A percentile compares a stretch with the other conserved stretches of the same genome.
Conservation (phyloP, 1,284 basidiomycete genomes). For the Cerioporus squamosus region DNA sequence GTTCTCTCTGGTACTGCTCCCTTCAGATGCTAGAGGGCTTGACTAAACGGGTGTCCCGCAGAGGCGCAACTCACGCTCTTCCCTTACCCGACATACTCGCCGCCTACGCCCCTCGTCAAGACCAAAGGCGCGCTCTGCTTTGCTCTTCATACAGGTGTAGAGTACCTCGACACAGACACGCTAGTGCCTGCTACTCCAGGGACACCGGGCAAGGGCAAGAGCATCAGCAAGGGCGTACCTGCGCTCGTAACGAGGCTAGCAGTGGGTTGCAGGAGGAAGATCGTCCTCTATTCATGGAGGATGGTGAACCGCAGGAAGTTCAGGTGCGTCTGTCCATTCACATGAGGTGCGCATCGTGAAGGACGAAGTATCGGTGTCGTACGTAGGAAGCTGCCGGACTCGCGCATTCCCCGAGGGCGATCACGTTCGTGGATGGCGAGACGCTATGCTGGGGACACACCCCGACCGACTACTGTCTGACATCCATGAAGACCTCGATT, state of each 20-base stretch:
- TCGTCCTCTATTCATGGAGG: constrained; percentile 88
- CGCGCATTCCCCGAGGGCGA: constrained; percentile 84
- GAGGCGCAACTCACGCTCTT: constrained; percentile 68
- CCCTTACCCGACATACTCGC: constrained; percentile 67
- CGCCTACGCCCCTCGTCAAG: constrained; percentile 71
- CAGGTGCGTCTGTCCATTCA: constrained; percentile 51
- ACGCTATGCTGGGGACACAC: constrained; percentile 79
- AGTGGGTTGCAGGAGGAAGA: constrained; percentile 85
- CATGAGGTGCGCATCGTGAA: neutral
- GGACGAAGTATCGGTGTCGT: neutral
- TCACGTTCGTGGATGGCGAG: constrained; percentile 69
- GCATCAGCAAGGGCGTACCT: constrained; percentile 56
- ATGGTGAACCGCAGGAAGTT: constrained; percentile 78
- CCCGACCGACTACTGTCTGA: constrained; percentile 76
- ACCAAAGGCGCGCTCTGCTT: constrained; percentile 86
- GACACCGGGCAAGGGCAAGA: constrained; percentile 43
- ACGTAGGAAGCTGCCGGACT: constrained; percentile 72
- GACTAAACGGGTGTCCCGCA: constrained; percentile 34
- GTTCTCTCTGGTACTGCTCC: constrained; percentile 75
- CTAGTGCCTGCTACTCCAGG: constrained; percentile 15
- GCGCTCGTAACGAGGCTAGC: constrained; percentile 77
- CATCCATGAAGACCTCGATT: constrained; percentile 64
- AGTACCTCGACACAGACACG: constrained; percentile 39
- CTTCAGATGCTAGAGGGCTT: neutral
- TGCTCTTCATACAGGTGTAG: constrained; percentile 68